Evolutionary conservation across 1,284 basidiomycete species (phyloP).

Genomic region (Fomitopsis palustris): DNA sequence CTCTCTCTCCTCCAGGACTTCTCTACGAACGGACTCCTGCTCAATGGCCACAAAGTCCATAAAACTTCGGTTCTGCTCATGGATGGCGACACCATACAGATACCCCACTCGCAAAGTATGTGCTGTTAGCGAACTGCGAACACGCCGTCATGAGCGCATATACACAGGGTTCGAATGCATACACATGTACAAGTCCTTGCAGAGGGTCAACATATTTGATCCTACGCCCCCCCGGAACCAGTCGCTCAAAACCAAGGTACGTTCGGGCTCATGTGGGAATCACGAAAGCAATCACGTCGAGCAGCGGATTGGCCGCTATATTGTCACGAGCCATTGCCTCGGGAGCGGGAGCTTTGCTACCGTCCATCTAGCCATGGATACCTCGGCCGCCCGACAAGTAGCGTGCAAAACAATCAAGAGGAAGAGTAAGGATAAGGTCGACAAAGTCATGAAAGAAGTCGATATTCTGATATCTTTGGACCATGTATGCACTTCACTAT

Average conservation of each 20-base stretch:
- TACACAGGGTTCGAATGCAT: slow-evolving; percentile 62
- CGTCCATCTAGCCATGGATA: slow-evolving; percentile 73
- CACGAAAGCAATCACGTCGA: neutral
- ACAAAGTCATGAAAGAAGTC: slow-evolving; percentile 73
- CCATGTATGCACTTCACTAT: slow-evolving; percentile 48
- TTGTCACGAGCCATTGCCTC: slow-evolving; percentile 70
- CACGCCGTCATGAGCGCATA: neutral
- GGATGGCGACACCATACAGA: slow-evolving; percentile 67
- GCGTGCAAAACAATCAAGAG: slow-evolving; percentile 79
- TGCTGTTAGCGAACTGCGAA: neutral
- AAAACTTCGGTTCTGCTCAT: slow-evolving; percentile 66
- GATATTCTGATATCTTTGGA: slow-evolving; percentile 63
- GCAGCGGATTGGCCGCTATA: slow-evolving; percentile 56
- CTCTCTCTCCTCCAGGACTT: slow-evolving; percentile 47
- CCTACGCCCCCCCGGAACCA: slow-evolving; percentile 53
- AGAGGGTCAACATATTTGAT: slow-evolving; percentile 56
- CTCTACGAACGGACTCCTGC: slow-evolving; percentile 72
- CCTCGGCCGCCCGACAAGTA: slow-evolving; percentile 61
- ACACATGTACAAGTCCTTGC: slow-evolving; percentile 50
- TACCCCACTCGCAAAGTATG: slow-evolving; percentile 62
- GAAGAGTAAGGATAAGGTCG: slow-evolving; percentile 51
- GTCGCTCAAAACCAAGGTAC: slow-evolving; percentile 44
- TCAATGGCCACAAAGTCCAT: slow-evolving; percentile 67
- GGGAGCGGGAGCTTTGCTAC: slow-evolving; percentile 80
- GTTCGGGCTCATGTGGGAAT: slow-evolving; percentile 2